These are phyloP conservation scores for Moesziomyces antarcticus DNA, from an alignment of 1,284 basidiomycete species.

Conservation along the genomic window DNA sequence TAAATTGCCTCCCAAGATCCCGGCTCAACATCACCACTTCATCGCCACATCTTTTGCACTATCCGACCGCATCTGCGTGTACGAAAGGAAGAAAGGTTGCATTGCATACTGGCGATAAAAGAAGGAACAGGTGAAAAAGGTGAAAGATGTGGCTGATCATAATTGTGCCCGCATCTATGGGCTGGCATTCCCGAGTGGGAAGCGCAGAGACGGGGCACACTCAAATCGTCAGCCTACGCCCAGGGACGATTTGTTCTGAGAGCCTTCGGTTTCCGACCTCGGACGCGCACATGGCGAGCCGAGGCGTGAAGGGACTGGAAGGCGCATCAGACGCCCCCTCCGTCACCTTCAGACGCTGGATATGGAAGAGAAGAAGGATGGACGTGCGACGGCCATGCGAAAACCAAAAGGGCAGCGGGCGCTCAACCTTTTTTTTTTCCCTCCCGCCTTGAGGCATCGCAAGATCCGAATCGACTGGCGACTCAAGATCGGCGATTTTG, in stretches of 20 bases:
- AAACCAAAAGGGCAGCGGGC: not conserved
- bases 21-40: no score
- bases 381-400: not conserved
- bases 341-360: conserved; percentile 49
- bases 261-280: conserved; percentile 38
- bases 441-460: not conserved
- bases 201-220: conserved; percentile 47
- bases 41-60: no score
- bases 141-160: conserved; percentile 43
- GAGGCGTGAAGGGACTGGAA: conserved; percentile 51
- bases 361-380: conserved; percentile 19
- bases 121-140: not conserved
- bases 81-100: no score
- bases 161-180: conserved; percentile 52
- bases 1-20: no score
- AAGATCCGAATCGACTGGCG: not conserved
- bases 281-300: not conserved
- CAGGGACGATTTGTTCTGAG: conserved; percentile 23
- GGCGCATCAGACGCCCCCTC: conserved; percentile 14
- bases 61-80: no score
- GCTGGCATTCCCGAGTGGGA: conserved; percentile 1
- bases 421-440: not conserved
- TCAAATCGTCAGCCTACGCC: conserved; percentile 49
- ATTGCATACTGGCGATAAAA: not conserved
- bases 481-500: not conserved